A percentile compares a stretch with the other conserved stretches of the same genome.
These are phyloP conservation scores for Exophiala viscosa DNA, from an alignment of 2,329 filamentous ascomycete species.

Conservation along the genomic window DNA sequence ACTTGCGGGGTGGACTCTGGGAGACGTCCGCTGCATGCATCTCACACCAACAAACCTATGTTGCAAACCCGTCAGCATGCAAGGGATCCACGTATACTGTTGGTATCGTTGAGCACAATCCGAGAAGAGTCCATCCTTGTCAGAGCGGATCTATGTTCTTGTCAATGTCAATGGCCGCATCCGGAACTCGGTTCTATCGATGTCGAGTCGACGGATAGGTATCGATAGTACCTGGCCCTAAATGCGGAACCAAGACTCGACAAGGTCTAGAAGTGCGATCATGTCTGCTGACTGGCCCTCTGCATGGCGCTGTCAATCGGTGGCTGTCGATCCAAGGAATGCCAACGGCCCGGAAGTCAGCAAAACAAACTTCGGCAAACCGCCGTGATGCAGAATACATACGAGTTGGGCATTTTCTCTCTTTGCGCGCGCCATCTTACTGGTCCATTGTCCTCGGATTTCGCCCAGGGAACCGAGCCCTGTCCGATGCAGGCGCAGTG, in stretches of 20 bases:
- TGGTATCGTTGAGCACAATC: too few species aligned
- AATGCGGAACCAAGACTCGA: neutral
- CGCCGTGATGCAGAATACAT: constrained; percentile 11
- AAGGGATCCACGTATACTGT: too few species aligned
- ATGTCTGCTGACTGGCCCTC: neutral
- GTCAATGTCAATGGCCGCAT: too few species aligned
- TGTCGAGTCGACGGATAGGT: neutral
- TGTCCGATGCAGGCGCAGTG: neutral
- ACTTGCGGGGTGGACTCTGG: too few species aligned
- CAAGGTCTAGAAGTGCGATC: neutral
- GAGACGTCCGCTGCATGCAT: too few species aligned
- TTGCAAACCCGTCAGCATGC: too few species aligned
- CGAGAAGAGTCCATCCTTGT: too few species aligned
- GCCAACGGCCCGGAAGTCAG: neutral
- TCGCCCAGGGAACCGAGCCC: neutral
- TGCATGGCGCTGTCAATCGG: neutral
- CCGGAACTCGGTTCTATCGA: too few species aligned
- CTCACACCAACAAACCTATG: too few species aligned
- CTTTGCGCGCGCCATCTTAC: constrained; percentile 10
- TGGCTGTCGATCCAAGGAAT: neutral
- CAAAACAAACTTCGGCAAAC: constrained; percentile 3
- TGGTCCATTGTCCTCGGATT: constrained; percentile 3
- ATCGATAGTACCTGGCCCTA: neutral
- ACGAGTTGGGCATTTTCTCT: neutral
- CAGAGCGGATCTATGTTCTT: too few species aligned